These are phyloP conservation scores for Plenodomus tracheiphilus DNA, from an alignment of 2,329 filamentous ascomycete genomes.

Conservation along the genomic window DNA sequence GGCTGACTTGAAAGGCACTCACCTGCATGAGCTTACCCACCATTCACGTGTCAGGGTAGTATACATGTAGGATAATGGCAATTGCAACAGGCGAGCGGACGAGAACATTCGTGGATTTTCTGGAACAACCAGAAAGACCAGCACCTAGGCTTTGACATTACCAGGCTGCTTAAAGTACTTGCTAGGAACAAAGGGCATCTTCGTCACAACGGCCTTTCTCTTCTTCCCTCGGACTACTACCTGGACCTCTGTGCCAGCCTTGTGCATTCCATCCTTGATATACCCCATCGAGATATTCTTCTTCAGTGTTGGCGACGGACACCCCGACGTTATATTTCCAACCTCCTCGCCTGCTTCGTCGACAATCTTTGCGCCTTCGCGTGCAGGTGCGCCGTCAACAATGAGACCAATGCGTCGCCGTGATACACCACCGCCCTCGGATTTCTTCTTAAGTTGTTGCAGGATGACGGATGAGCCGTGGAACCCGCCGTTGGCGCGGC, in stretches of 20 bases:
- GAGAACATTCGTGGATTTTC: too few relatives aligned
- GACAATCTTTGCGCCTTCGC: slow-evolving; percentile 84
- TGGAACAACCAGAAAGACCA: too few relatives aligned
- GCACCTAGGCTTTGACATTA: slow-evolving; percentile 25
- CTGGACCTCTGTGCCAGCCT: slow-evolving; percentile 78
- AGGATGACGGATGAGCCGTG: slow-evolving; percentile 80
- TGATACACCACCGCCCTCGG: slow-evolving; percentile 70
- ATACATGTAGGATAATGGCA: too few relatives aligned
- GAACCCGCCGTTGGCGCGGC: slow-evolving; percentile 73
- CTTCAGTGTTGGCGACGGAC: slow-evolving; percentile 81
- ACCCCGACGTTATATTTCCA: slow-evolving; percentile 84
- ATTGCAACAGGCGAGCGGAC: too few relatives aligned
- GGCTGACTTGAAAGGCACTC: too few relatives aligned
- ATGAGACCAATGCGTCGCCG: slow-evolving; percentile 79
- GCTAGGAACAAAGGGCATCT: slow-evolving; percentile 85
- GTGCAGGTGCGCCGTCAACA: slow-evolving; percentile 82
- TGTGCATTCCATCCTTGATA: slow-evolving; percentile 78
- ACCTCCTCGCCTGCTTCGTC: slow-evolving; percentile 66
- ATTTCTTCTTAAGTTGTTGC: slow-evolving; percentile 72
- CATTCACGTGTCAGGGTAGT: too few relatives aligned
- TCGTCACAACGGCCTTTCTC: slow-evolving; percentile 73
- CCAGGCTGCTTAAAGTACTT: slow-evolving; percentile 66
- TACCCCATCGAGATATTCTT: slow-evolving; percentile 98
- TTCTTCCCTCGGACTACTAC: slow-evolving; percentile 77
- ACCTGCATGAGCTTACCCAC: too few relatives aligned